A percentile compares a stretch with the other conserved stretches of the same genome.
Conservation (phyloP, 371 early-diverging fungal species). For the Mucor mucedo region DNA sequence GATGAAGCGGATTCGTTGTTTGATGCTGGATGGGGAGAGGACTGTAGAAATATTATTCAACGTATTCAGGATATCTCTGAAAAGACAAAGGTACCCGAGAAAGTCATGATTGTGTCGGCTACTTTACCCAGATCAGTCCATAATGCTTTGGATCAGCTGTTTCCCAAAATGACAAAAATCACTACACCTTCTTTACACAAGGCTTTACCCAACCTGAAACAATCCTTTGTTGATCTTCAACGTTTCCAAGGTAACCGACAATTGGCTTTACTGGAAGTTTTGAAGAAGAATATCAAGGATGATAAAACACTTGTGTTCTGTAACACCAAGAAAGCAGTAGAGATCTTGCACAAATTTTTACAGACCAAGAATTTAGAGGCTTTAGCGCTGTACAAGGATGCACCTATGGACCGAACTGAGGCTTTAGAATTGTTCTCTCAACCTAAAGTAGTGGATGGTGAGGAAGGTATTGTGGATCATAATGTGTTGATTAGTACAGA, state of each 20-base stretch:
- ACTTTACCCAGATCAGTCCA: conserved; percentile 86
- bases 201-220: conserved; percentile 74
- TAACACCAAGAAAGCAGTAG: conserved; percentile 76
- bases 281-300: conserved; percentile 67
- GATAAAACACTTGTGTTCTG: conserved; percentile 82
- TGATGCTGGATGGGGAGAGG: conserved; percentile 80
- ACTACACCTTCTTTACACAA: conserved; percentile 87
- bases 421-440: conserved; percentile 47
- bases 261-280: conserved; percentile 72
- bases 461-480: conserved; percentile 21
- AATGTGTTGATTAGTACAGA: conserved; percentile 91
- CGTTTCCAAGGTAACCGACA: conserved; percentile 66
- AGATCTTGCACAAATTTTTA: conserved; percentile 65
- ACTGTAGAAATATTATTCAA: conserved; percentile 46
- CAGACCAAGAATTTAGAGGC: conserved; percentile 61
- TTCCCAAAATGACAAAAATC: conserved; percentile 67
- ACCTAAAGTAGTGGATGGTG: conserved; percentile 22
- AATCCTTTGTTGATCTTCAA: conserved; percentile 76
- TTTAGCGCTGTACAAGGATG: conserved; percentile 65
- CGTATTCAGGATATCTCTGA: conserved; percentile 16
- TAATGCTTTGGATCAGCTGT: conserved; percentile 57
- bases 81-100: conserved; percentile 23
- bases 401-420: conserved; percentile 49
- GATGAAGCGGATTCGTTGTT: conserved; percentile 96
- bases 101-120: conserved; percentile 78